These are phyloP conservation scores for Nitzschia putrida DNA, from an alignment of 108 stramenopile species.

Conservation along the genomic window DNA sequence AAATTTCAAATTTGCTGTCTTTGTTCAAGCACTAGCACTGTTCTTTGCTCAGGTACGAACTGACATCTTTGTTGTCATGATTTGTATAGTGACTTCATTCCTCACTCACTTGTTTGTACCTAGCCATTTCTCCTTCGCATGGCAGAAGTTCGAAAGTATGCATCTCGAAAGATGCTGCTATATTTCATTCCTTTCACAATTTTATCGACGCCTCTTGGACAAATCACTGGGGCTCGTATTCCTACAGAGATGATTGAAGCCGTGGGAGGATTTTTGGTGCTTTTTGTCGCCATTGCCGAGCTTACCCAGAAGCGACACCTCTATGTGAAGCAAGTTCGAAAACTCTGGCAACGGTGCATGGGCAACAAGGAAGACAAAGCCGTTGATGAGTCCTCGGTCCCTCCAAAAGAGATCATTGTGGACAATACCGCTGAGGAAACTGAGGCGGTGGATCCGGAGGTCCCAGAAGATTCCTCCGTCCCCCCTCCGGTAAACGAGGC, in stretches of 20 bases:
- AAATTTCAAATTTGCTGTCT: slow-evolving; percentile 44
- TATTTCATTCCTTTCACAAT: slow-evolving; percentile 44
- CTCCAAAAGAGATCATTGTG: not conserved
- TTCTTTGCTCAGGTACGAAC: slow-evolving; percentile 4
- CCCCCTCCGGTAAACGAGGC: not conserved
- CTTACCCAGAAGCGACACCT: slow-evolving; percentile 12
- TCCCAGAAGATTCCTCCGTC: not conserved
- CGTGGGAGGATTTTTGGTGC: slow-evolving; percentile 8
- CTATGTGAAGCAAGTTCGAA: not conserved
- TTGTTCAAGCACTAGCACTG: slow-evolving; percentile 43
- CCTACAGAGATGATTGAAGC: slow-evolving; percentile 13
- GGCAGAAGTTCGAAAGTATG: slow-evolving; percentile 30
- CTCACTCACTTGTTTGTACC: not conserved
- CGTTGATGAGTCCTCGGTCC: no score
- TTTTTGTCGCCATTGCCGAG: slow-evolving; percentile 6
- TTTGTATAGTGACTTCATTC: no score
- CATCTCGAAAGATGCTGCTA: slow-evolving; percentile 33
- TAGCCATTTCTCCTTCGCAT: slow-evolving; percentile 8
- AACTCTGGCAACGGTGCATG: not conserved
- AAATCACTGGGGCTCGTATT: slow-evolving; percentile 15
- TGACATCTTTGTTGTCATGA: no score
- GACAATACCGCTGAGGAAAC: not conserved
- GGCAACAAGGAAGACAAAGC: no score
- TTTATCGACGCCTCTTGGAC: slow-evolving; percentile 42
- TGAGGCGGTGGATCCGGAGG: not conserved